phyloP scores from a whole-genome alignment of 1,284 basidiomycete genomes.

The Fomitopsis pinicola region DNA sequence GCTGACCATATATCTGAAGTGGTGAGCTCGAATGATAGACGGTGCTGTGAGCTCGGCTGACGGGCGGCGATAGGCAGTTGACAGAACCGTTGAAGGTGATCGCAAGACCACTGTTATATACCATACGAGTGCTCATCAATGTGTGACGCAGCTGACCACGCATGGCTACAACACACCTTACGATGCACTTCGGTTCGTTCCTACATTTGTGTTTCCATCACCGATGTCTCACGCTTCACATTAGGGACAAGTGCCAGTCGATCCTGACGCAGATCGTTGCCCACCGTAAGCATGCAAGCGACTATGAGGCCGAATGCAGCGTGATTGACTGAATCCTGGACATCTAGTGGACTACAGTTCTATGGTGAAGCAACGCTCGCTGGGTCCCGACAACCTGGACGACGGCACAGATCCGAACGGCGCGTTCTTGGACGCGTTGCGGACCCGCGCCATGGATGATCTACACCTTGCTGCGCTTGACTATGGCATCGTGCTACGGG shows the following conservation, averaged over 20 bases:
- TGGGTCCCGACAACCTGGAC: conserved; percentile 70
- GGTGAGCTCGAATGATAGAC: conserved; percentile 30
- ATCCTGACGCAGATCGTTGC: conserved; percentile 81
- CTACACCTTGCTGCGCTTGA: conserved; percentile 73
- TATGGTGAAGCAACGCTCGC: conserved; percentile 74
- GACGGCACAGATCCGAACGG: conserved; percentile 64
- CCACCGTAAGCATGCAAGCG: conserved; percentile 39
- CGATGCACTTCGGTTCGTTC: conserved; percentile 53
- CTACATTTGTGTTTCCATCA: neutral
- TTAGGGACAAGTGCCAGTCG: conserved; percentile 73
- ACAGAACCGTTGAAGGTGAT: conserved; percentile 67
- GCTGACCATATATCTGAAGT: conserved; percentile 78
- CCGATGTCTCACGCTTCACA: neutral
- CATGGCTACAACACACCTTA: conserved; percentile 81
- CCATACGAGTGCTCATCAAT: neutral
- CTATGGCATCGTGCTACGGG: conserved; percentile 76
- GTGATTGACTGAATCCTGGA: neutral
- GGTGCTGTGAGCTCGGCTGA: neutral
- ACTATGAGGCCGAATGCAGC: conserved; percentile 16
- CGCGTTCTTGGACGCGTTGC: conserved; percentile 73
- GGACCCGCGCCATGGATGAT: conserved; percentile 80
- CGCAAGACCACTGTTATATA: too few species aligned
- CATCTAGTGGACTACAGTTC: conserved; percentile 46
- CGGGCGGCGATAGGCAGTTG: conserved; percentile 44
- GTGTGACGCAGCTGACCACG: conserved; percentile 45